phyloP scores from a whole-genome alignment of 1,284 basidiomycete genomes.

The Sporisorium exsertum region DNA sequence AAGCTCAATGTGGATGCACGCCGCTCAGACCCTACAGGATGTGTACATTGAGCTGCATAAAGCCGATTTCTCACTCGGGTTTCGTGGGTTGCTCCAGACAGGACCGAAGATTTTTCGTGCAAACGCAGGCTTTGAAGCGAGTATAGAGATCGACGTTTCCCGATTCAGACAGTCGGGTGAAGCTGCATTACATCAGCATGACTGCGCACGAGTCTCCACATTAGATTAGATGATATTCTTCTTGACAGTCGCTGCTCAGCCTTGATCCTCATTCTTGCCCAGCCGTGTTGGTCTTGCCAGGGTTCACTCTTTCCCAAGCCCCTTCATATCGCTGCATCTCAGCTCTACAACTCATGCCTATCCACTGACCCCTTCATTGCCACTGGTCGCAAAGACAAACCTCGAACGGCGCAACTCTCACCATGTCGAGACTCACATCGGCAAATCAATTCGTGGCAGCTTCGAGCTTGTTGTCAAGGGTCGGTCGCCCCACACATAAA shows the following conservation, averaged over 20 bases:
- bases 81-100: slow-evolving; percentile 13
- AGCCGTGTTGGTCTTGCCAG: slow-evolving; percentile 1
- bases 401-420: background rate
- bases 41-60: slow-evolving; percentile 37
- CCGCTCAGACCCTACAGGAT: slow-evolving; percentile 25
- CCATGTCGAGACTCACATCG: slow-evolving; percentile 23
- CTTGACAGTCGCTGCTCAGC: background rate
- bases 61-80: slow-evolving; percentile 29
- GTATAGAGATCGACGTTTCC: background rate
- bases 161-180: background rate
- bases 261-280: background rate
- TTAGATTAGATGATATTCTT: background rate
- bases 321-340: no score
- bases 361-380: background rate
- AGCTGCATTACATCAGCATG: slow-evolving; percentile 25
- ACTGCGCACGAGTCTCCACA: slow-evolving; percentile 18
- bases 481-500: background rate
- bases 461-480: slow-evolving; percentile 1
- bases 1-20: slow-evolving; percentile 11
- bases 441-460: slow-evolving; percentile 10
- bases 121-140: background rate
- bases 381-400: no score
- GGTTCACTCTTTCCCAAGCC: background rate
- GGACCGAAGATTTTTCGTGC: background rate
- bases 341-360: background rate